A percentile compares a stretch with the other conserved stretches of the same genome.
Evolutionary conservation across 306 rosid genomes (phyloP).

Genomic region (Alnus rubra): DNA sequence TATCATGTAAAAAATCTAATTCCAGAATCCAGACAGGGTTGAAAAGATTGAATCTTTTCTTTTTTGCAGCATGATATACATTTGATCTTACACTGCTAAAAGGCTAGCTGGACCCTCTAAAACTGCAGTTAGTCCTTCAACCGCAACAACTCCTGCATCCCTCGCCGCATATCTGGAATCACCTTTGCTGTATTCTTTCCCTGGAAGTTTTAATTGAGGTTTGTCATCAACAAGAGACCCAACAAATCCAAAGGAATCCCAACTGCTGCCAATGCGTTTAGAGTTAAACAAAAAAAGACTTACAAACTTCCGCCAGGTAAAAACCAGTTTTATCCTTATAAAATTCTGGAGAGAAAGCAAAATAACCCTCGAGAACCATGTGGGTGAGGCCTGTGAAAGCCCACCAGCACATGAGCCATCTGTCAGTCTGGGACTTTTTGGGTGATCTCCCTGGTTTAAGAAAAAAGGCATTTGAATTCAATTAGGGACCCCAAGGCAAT

Average conservation of each 20-base stretch:
- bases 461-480: conserved; percentile 11
- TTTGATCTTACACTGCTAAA: conserved; percentile 70
- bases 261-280: conserved; percentile 1
- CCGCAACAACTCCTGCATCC: conserved; percentile 65
- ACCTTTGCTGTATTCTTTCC: conserved; percentile 99
- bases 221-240: conserved; percentile 11
- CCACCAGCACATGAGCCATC: conserved; percentile 97
- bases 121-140: conserved; percentile 77
- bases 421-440: conserved; percentile 61
- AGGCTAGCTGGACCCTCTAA: conserved; percentile 88
- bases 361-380: conserved; percentile 73
- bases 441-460: conserved; percentile 51
- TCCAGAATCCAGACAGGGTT: background rate
- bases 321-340: conserved; percentile 68
- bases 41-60: background rate
- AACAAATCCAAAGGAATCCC: background rate
- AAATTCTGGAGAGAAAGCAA: conserved; percentile 78
- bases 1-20: background rate
- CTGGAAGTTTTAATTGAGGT: conserved; percentile 37
- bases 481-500: conserved; percentile 5
- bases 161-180: conserved; percentile 89
- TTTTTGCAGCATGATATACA: conserved; percentile 7
- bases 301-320: conserved; percentile 89
- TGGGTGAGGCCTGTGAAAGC: conserved; percentile 91
- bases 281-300: conserved; percentile 34